These are phyloP conservation scores for Chlamydomonas sp. DNA, from an alignment of 139 green algal genomes.

Conservation along the genomic window DNA sequence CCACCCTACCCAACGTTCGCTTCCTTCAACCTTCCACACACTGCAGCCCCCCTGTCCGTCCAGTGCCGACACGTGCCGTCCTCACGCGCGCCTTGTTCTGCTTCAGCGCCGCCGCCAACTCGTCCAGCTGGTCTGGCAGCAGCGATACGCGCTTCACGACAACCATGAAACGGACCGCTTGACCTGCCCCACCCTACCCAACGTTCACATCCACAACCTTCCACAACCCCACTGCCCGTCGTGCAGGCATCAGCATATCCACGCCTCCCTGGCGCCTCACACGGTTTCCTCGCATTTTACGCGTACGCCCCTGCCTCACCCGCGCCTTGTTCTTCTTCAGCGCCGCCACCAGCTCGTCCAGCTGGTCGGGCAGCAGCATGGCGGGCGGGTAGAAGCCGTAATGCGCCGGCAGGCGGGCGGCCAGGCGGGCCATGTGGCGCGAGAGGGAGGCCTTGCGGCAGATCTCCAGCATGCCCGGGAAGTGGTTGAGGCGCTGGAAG, in stretches of 20 bases:
- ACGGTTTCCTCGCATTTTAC: too few species aligned
- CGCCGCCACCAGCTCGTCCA: constrained; percentile 56
- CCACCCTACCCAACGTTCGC: too few species aligned
- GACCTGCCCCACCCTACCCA: too few species aligned
- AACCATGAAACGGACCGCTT: too few species aligned
- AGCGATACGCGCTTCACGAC: not conserved
- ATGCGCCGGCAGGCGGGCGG: constrained; percentile 23
- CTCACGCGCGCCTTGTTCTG: constrained; percentile 13
- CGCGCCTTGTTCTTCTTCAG: constrained; percentile 46
- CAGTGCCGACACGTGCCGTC: too few species aligned
- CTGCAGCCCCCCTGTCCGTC: too few species aligned
- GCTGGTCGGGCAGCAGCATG: constrained; percentile 49
- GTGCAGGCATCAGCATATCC: too few species aligned
- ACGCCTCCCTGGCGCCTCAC: too few species aligned
- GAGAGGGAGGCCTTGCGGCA: constrained; percentile 61
- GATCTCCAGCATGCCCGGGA: constrained; percentile 69
- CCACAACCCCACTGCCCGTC: too few species aligned
- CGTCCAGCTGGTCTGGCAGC: constrained; percentile 57
- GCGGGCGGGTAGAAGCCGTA: constrained; percentile 52
- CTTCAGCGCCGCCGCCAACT: constrained; percentile 51
- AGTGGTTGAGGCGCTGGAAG: constrained; percentile 70
- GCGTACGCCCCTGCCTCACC: not conserved
- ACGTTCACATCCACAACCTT: too few species aligned
- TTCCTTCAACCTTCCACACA: too few species aligned
- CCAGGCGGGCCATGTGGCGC: constrained; percentile 49